Evolutionary conservation across 2,329 filamentous ascomycete species (phyloP).

Genomic region (Tolypocladium cylindrosporum): DNA sequence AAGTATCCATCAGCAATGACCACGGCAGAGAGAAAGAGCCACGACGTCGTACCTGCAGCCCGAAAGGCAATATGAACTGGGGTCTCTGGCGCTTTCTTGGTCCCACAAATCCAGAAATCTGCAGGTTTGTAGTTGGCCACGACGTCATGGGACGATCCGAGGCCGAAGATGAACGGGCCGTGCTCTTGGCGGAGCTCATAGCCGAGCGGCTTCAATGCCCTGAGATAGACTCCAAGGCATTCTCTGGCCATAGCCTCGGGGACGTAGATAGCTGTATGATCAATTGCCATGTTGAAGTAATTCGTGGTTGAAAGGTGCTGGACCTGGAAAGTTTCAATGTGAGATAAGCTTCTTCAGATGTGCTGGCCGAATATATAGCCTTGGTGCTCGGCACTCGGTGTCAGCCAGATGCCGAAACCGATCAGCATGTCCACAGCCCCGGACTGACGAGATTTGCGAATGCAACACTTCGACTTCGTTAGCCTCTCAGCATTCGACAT

Average conservation of each 20-base stretch:
- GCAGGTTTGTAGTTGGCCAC: constrained; percentile 9
- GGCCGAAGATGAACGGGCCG: constrained; percentile 18
- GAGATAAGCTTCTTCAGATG: neutral
- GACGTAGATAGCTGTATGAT: constrained; percentile 22
- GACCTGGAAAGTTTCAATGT: neutral
- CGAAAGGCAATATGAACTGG: constrained; percentile 20
- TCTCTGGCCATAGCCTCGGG: constrained; percentile 16
- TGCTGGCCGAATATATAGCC: neutral
- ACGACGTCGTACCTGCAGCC: constrained; percentile 15
- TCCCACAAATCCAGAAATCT: constrained; percentile 22
- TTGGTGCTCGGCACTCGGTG: neutral
- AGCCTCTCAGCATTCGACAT: neutral
- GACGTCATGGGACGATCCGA: constrained; percentile 12
- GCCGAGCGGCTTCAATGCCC: constrained; percentile 23
- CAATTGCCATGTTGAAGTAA: constrained; percentile 20
- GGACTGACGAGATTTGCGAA: neutral
- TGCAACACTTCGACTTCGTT: neutral
- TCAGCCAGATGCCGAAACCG: neutral
- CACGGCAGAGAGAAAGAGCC: neutral
- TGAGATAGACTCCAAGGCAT: constrained; percentile 21
- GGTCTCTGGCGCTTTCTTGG: constrained; percentile 4
- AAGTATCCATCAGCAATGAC: neutral
- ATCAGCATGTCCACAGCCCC: neutral
- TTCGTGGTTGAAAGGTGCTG: too few species aligned
- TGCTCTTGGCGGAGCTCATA: constrained; percentile 19